These are phyloP conservation scores for Mollisiaceae sp. DNA, from an alignment of 2,329 filamentous ascomycete genomes.

Conservation along the genomic window DNA sequence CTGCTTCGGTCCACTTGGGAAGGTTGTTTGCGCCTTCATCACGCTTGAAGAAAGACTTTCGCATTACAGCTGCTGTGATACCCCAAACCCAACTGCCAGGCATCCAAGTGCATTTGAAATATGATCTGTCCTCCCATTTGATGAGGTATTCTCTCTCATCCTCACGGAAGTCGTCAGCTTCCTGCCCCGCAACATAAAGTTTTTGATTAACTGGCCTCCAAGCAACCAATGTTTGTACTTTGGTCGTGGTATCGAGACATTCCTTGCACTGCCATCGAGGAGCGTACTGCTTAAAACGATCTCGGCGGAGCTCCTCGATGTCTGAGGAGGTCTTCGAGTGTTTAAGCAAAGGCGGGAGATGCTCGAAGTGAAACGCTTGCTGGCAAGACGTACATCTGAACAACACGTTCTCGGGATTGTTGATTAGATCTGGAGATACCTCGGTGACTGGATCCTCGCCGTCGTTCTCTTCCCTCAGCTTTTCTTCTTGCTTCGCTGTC, in stretches of 20 bases:
- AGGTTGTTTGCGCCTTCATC: slow-evolving; percentile 61
- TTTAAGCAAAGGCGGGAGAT: slow-evolving; percentile 62
- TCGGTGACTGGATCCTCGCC: slow-evolving; percentile 76
- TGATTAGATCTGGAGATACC: slow-evolving; percentile 67
- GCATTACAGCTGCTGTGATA: slow-evolving; percentile 65
- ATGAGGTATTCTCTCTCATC: slow-evolving; percentile 91
- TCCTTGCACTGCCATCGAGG: slow-evolving; percentile 80
- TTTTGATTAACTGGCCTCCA: slow-evolving; percentile 77
- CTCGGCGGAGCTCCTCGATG: slow-evolving; percentile 57
- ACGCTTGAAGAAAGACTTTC: slow-evolving; percentile 76
- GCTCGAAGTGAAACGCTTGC: slow-evolving; percentile 82
- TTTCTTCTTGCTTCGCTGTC: slow-evolving; percentile 81
- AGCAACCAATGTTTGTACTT: slow-evolving; percentile 80
- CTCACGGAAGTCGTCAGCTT: slow-evolving; percentile 64
- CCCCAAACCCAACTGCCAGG: slow-evolving; percentile 89
- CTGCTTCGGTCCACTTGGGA: slow-evolving; percentile 72
- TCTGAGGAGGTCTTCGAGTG: slow-evolving; percentile 46
- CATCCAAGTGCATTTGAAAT: slow-evolving; percentile 85
- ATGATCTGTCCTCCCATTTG: slow-evolving; percentile 83
- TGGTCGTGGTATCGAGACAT: slow-evolving; percentile 67
- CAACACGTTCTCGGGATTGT: slow-evolving; percentile 77
- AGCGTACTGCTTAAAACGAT: slow-evolving; percentile 74
- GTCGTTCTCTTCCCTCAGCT: slow-evolving; percentile 76
- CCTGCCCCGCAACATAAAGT: slow-evolving; percentile 57
- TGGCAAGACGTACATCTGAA: slow-evolving; percentile 83